Conservation (phyloP, 305 asterid genomes). For the Plantago rigida region DNA sequence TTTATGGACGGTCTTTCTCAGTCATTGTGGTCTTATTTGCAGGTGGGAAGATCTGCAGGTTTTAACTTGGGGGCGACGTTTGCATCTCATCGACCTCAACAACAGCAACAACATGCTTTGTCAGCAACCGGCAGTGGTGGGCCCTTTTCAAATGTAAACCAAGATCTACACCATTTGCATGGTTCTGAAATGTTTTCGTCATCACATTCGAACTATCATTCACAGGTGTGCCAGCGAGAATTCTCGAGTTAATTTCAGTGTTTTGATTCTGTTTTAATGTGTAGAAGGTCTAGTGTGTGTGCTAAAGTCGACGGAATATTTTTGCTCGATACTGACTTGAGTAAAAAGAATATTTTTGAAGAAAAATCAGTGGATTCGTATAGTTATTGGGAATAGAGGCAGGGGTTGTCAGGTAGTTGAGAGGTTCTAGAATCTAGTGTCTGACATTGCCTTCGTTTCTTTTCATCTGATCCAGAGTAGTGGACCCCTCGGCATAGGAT, state of each 20-base stretch:
- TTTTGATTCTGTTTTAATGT: background rate
- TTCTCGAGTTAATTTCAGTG: conserved; percentile 18
- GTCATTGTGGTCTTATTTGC: conserved; percentile 30
- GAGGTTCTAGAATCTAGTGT: background rate
- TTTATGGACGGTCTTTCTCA: conserved; percentile 15
- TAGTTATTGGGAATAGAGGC: no score
- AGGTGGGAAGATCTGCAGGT: conserved; percentile 97
- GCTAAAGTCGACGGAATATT: no score
- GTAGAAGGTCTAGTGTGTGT: background rate
- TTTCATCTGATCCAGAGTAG: conserved; percentile 46
- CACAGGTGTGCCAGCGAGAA: conserved; percentile 48
- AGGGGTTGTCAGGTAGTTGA: no score
- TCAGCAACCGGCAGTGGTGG: conserved; percentile 62
- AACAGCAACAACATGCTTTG: conserved; percentile 69
- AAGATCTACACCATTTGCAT: conserved; percentile 82
- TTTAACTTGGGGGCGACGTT: conserved; percentile 81
- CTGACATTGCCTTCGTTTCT: conserved; percentile 16
- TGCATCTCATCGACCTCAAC: conserved; percentile 75
- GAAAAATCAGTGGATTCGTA: no score
- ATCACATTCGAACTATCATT: conserved; percentile 65
- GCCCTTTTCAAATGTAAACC: conserved; percentile 71
- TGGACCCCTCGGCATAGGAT: conserved; percentile 72
- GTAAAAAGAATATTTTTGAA: no score
- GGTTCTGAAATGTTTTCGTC: conserved; percentile 84
- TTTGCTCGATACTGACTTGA: no score